phyloP scores from a whole-genome alignment of 805 yeast species.

The Ogataea saltuana region DNA sequence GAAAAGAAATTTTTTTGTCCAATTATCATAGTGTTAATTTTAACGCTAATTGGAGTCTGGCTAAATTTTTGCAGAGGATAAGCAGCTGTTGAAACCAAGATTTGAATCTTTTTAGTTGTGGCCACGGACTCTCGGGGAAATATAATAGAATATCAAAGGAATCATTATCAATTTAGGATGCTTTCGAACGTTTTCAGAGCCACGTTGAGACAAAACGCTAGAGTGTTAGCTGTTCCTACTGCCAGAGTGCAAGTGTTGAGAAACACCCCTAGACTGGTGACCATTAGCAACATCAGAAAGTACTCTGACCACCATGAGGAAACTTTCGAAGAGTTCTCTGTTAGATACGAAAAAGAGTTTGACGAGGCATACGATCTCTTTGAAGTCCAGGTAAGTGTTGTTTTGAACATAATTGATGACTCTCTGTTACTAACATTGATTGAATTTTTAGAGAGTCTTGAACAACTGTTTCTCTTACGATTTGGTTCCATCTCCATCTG shows the following conservation, averaged over 20 bases:
- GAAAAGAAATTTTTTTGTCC: constrained; percentile 21
- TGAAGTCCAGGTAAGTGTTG: constrained; percentile 58
- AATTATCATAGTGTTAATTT: constrained; percentile 28
- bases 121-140: background rate
- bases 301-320: constrained; percentile 82
- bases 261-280: constrained; percentile 22
- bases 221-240: constrained; percentile 27
- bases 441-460: constrained; percentile 83
- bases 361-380: constrained; percentile 88
- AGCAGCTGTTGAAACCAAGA: background rate
- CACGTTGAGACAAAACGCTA: constrained; percentile 36
- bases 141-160: constrained; percentile 1
- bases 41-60: constrained; percentile 10
- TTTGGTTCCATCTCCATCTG: constrained; percentile 96
- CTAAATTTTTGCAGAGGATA: constrained; percentile 3
- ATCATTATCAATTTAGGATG: constrained; percentile 24
- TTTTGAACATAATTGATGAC: constrained; percentile 28
- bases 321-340: constrained; percentile 92
- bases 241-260: constrained; percentile 21
- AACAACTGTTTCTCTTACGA: constrained; percentile 98
- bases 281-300: constrained; percentile 45
- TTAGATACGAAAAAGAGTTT: constrained; percentile 89
- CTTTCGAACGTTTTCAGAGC: constrained; percentile 38
- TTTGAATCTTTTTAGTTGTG: constrained; percentile 4
- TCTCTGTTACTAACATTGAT: constrained; percentile 31